Base-by-base conservation (phyloP, 768 basidiomycete species). In the Clitopilus hobsonii region DNA sequence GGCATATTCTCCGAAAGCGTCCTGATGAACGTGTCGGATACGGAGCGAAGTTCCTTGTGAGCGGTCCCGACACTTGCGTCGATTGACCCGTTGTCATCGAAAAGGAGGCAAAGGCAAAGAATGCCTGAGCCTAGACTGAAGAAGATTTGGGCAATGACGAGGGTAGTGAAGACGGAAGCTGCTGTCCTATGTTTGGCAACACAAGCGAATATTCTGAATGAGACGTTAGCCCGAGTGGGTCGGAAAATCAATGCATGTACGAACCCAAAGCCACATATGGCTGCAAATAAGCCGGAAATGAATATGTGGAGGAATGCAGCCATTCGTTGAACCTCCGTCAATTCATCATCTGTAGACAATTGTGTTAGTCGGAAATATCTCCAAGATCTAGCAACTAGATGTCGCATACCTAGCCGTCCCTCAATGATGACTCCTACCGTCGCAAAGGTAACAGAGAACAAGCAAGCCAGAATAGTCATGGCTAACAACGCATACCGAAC, bases 71-170 rank as follows among this genome's bases (percentile, higher is more conserved):
- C n/a, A 7, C 56, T 38, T 25, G 13, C 45, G 27, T 7, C 25
- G 25, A 22, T 48, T 10, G 49, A 32, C 16, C 22, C 24, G 30
- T 32, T 51, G 49, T 28, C 45, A 49, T 61, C 58, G 57, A 71
- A 71, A 10, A 69, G 61, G 29, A 65, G 50, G 22, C 61, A 61
- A n/a, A 71, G 60, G 59, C 60, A 65, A 13, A 66, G 52, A n/a
- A 60, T 62, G 11, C 69, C 68, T 11, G 65, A 66, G 18, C 54
- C 62, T 20, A 71, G 49, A 47, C 62, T 63, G 57, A 71, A 68
- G 4, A 66, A 56, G 16, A 69, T 49, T 36, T 69, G 67, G 28
- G 65, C 68, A 24, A 67, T 48, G 38, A 69, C 55, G 32, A 66
- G 55, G 18, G 61, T 62, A 14, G 52, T 59, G 53, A 62, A 62